Conservation (phyloP, 352 stramenopile species). For the Globisporangium nunn region DNA sequence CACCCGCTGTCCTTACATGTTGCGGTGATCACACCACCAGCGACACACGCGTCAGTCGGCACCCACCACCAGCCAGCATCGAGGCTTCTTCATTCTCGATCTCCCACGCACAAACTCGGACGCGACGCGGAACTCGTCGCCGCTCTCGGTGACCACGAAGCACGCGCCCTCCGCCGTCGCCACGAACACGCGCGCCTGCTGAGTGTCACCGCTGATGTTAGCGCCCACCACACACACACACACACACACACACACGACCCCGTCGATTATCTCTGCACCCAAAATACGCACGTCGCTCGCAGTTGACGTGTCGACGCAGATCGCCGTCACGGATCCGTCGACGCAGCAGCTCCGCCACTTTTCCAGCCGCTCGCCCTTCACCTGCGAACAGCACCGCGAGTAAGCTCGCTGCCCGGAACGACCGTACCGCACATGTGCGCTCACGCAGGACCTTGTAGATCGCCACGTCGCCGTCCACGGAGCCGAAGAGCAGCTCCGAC, state of each 20-base stretch:
- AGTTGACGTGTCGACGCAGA: constrained; percentile 41
- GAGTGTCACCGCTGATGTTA: background rate
- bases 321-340: constrained; percentile 64
- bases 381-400: background rate
- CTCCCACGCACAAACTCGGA: constrained; percentile 52
- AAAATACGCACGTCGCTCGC: constrained; percentile 27
- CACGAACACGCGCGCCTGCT: constrained; percentile 60
- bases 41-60: background rate
- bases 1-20: constrained; percentile 25
- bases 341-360: constrained; percentile 53
- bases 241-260: no score
- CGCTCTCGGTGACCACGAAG: constrained; percentile 45
- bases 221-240: no score
- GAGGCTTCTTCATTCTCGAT: no score
- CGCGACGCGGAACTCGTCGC: constrained; percentile 42
- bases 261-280: no score
- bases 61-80: background rate
- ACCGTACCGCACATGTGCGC: no score
- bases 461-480: constrained; percentile 46
- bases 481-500: constrained; percentile 62
- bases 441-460: constrained; percentile 40
- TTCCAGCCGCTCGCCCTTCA: constrained; percentile 36
- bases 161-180: constrained; percentile 63
- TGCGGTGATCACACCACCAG: background rate
- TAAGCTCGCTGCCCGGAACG: no score